Percentiles rank a stretch among this genome's conserved stretches.
Evolutionary conservation across 2,329 filamentous ascomycete genomes (phyloP).

Genomic region (Trichophyton equinum): DNA sequence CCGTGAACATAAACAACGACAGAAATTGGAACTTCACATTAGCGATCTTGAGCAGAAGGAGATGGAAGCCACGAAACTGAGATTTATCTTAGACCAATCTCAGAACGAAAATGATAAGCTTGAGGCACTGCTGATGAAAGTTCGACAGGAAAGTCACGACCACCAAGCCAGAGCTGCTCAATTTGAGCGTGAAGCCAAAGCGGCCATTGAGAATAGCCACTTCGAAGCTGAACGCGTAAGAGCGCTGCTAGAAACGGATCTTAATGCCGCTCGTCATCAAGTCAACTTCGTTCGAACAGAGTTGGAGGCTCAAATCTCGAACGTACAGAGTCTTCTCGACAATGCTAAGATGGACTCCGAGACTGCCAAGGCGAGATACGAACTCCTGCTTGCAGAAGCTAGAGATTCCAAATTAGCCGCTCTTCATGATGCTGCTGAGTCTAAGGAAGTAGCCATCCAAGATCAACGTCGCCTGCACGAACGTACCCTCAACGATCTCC

Average conservation of each 20-base stretch:
- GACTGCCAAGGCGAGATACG: conserved; percentile 64
- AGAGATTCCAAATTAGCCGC: conserved; percentile 54
- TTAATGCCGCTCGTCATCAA: conserved; percentile 64
- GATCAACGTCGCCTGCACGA: conserved; percentile 57
- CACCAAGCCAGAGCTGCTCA: conserved; percentile 56
- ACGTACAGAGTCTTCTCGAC: conserved; percentile 63
- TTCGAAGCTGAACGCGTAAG: conserved; percentile 71
- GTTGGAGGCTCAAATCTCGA: conserved; percentile 63
- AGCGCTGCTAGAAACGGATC: conserved; percentile 63
- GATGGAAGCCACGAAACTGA: conserved; percentile 63
- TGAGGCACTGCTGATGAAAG: conserved; percentile 40
- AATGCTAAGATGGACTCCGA: conserved; percentile 67
- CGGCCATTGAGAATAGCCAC: conserved; percentile 66
- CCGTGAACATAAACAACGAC: conserved; percentile 53
- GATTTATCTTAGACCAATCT: conserved; percentile 60
- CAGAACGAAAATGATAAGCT: conserved; percentile 52
- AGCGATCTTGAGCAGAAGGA: conserved; percentile 55
- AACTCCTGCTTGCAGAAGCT: conserved; percentile 73
- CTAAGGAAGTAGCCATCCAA: conserved; percentile 41
- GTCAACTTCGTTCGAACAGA: conserved; percentile 69
- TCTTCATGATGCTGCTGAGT: conserved; percentile 42
- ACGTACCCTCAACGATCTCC: conserved; percentile 59
- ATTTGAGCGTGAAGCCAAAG: conserved; percentile 70
- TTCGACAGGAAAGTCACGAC: conserved; percentile 49
- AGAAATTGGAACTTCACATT: conserved; percentile 49